These are phyloP conservation scores for Amauroascus verrucosus DNA, from an alignment of 2,329 filamentous ascomycete genomes.

Conservation along the genomic window DNA sequence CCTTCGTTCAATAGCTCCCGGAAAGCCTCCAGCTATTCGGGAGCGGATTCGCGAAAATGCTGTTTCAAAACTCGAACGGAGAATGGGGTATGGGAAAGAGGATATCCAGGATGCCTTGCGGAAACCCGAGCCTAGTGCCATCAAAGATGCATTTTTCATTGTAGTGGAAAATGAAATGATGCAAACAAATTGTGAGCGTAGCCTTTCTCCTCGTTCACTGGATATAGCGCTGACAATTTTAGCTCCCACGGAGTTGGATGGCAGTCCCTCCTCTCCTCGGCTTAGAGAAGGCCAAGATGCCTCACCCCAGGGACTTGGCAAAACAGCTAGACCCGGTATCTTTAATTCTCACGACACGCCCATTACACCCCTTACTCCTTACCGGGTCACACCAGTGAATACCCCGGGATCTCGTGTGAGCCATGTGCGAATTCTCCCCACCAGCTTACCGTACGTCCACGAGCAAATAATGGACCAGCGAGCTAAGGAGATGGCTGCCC, in stretches of 20 bases:
- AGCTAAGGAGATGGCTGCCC: conserved; percentile 24
- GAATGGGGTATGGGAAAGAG: conserved; percentile 91
- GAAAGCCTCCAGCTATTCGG: conserved; percentile 66
- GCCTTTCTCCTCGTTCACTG: neutral
- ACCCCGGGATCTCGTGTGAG: conserved; percentile 47
- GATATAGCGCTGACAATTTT: neutral
- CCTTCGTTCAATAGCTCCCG: conserved; percentile 67
- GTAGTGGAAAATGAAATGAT: conserved; percentile 96
- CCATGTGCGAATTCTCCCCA: conserved; percentile 85
- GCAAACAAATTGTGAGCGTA: conserved; percentile 74
- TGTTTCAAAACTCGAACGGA: conserved; percentile 90
- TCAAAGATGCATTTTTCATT: conserved; percentile 98
- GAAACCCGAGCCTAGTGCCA: conserved; percentile 87
- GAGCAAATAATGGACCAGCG: conserved; percentile 70
- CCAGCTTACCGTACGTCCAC: conserved; percentile 82
- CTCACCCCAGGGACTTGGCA: neutral
- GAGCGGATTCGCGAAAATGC: conserved; percentile 87
- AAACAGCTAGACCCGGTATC: neutral
- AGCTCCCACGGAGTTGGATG: conserved; percentile 18
- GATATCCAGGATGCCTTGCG: conserved; percentile 92
- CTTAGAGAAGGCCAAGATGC: neutral
- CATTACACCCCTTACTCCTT: conserved; percentile 9
- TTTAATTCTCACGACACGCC: conserved; percentile 6
- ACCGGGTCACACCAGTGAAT: neutral
- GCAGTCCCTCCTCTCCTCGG: conserved; percentile 25